These are phyloP conservation scores for Pontederia paniculata DNA, from an alignment of 176 grass and related monocot species.

Conservation along the genomic window DNA sequence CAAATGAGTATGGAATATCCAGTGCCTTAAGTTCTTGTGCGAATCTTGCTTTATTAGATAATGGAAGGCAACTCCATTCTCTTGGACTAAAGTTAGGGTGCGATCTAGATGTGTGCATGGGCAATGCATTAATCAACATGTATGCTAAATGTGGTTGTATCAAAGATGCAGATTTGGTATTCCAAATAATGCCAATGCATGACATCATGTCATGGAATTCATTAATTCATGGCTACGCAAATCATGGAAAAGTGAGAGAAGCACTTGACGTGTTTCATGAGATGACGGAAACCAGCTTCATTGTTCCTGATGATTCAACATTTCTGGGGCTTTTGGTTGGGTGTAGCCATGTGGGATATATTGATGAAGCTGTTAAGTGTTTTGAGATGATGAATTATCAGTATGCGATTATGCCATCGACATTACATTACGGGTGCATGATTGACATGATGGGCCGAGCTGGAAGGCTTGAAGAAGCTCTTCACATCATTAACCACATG, in stretches of 20 bases:
- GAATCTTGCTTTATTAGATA: conserved; percentile 48
- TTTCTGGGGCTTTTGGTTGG: conserved; percentile 49
- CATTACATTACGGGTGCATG: conserved; percentile 50
- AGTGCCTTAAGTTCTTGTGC: conserved; percentile 65
- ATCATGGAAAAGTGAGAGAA: conserved; percentile 35
- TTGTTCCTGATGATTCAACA: conserved; percentile 36
- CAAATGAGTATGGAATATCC: conserved; percentile 56
- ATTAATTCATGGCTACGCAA: conserved; percentile 54
- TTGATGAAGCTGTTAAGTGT: conserved; percentile 43
- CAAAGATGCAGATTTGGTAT: conserved; percentile 27
- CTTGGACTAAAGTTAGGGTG: conserved; percentile 55
- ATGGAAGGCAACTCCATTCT: conserved; percentile 59
- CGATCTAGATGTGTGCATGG: conserved; percentile 36
- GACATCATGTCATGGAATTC: conserved; percentile 67
- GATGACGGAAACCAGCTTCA: conserved; percentile 20
- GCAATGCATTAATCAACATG: conserved; percentile 62
- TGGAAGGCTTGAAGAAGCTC: conserved; percentile 44
- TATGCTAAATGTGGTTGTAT: conserved; percentile 66
- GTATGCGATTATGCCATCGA: conserved; percentile 13
- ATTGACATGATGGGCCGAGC: conserved; percentile 57
- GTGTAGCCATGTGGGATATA: conserved; percentile 43
- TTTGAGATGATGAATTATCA: conserved; percentile 39
- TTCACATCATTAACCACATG: conserved; percentile 39
- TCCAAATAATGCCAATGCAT: conserved; percentile 32
- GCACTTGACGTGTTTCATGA: conserved; percentile 29